Evolutionary conservation across 371 early-diverging fungal genomes (phyloP).

Genomic region (Phascolomyces articulosus): DNA sequence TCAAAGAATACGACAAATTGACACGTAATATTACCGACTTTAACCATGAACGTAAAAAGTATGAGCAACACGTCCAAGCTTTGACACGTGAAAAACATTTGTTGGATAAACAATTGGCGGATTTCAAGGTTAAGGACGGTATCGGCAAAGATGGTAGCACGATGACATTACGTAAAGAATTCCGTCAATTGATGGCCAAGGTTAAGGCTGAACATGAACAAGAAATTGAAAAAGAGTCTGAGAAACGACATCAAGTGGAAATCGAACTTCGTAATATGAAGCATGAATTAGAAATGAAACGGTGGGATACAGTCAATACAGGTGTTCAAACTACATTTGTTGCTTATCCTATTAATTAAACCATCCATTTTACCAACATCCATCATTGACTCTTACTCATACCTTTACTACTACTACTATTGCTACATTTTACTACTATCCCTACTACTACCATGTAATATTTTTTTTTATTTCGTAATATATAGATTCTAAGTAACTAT

Average conservation of each 20-base stretch:
- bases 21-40: slow-evolving; percentile 54
- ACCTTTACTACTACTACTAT: no score
- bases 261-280: slow-evolving; percentile 41
- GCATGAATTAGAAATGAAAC: slow-evolving; percentile 47
- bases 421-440: no score
- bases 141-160: slow-evolving; percentile 31
- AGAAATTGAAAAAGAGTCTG: slow-evolving; percentile 43
- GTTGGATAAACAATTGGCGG: slow-evolving; percentile 33
- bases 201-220: slow-evolving; percentile 49
- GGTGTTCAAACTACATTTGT: slow-evolving; percentile 48
- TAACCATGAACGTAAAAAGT: slow-evolving; percentile 39
- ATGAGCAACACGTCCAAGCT: slow-evolving; percentile 24
- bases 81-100: slow-evolving; percentile 29
- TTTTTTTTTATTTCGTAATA: no score
- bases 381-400: no score
- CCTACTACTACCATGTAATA: no score
- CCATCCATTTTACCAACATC: neutral
- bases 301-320: slow-evolving; percentile 42
- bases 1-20: slow-evolving; percentile 54
- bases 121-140: slow-evolving; percentile 26
- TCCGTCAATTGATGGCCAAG: slow-evolving; percentile 54
- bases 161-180: slow-evolving; percentile 55
- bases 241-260: slow-evolving; percentile 42
- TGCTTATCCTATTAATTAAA: slow-evolving; percentile 19
- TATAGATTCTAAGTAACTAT: no score